Conservation (phyloP, 495 filamentous ascomycete species). For the Aeminium ludgeri region DNA sequence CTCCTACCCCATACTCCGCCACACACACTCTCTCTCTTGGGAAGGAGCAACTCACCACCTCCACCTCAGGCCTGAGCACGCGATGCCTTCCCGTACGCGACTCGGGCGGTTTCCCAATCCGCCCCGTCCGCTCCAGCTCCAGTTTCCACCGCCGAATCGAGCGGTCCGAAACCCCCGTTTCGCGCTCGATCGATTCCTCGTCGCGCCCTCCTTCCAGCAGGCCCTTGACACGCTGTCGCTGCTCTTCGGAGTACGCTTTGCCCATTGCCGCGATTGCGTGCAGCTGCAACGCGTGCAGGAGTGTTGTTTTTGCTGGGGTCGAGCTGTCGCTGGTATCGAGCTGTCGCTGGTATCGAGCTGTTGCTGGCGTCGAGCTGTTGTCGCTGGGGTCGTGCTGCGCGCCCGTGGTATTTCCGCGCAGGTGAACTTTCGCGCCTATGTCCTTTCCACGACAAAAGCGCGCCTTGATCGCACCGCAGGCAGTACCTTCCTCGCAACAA, state of each 20-base stretch:
- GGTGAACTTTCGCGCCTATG: no score
- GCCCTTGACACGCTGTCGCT: slow-evolving; percentile 3
- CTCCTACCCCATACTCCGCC: not conserved
- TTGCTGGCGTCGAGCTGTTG: no score
- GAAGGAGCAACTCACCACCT: slow-evolving; percentile 8
- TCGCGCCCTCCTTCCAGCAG: slow-evolving; percentile 11
- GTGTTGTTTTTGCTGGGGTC: no score
- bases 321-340: no score
- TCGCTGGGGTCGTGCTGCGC: no score
- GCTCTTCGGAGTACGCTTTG: slow-evolving; percentile 10
- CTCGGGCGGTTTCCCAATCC: slow-evolving; percentile 17
- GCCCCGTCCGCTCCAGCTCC: slow-evolving; percentile 15
- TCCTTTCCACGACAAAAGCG: no score
- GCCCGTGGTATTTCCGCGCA: no score
- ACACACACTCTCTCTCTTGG: not conserved
- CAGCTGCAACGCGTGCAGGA: no score
- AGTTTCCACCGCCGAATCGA: slow-evolving; percentile 14
- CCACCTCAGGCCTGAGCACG: slow-evolving; percentile 11
- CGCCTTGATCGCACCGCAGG: no score
- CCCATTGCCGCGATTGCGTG: no score
- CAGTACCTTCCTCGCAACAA: no score
- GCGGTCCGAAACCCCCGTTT: slow-evolving; percentile 13
- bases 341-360: no score
- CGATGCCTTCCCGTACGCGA: slow-evolving; percentile 14
- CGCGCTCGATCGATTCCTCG: slow-evolving; percentile 14